Conservation (phyloP, 768 basidiomycete species). For the Pleurotus giganteus region DNA sequence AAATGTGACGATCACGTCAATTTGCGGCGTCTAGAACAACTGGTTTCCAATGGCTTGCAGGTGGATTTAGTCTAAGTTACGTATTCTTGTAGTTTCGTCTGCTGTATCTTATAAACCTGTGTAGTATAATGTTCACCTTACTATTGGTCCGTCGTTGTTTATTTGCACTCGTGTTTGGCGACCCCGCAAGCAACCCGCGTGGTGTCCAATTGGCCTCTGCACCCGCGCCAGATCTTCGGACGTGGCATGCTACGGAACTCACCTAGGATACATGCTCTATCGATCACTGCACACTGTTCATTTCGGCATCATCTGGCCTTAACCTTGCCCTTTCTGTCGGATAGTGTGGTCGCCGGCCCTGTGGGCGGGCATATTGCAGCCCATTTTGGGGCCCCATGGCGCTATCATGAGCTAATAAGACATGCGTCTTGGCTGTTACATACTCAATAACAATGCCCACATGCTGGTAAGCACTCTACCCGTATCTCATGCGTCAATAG, state of each 20-base stretch:
- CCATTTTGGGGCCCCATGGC: not conserved
- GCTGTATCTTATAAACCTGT: not conserved
- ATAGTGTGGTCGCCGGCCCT: not conserved
- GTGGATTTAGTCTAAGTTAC: not conserved
- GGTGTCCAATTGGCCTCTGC: not conserved
- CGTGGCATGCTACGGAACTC: not conserved
- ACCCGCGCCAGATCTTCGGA: no score
- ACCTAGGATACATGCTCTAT: no score
- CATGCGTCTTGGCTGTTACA: not conserved
- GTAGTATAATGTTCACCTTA: not conserved
- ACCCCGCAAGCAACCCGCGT: no score
- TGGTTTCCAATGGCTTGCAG: not conserved
- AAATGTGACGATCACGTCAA: not conserved
- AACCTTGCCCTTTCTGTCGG: no score
- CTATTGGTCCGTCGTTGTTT: not conserved
- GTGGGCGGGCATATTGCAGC: not conserved
- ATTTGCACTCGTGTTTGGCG: not conserved
- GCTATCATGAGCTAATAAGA: not conserved
- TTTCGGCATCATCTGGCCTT: no score
- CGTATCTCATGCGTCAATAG: no score
- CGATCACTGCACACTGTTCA: no score
- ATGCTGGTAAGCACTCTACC: no score
- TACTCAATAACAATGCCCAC: no score
- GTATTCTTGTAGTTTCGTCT: not conserved
- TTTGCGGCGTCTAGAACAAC: not conserved